Base-by-base conservation (phyloP, 2,329 filamentous ascomycete species). In the Fusarium multiceps region DNA sequence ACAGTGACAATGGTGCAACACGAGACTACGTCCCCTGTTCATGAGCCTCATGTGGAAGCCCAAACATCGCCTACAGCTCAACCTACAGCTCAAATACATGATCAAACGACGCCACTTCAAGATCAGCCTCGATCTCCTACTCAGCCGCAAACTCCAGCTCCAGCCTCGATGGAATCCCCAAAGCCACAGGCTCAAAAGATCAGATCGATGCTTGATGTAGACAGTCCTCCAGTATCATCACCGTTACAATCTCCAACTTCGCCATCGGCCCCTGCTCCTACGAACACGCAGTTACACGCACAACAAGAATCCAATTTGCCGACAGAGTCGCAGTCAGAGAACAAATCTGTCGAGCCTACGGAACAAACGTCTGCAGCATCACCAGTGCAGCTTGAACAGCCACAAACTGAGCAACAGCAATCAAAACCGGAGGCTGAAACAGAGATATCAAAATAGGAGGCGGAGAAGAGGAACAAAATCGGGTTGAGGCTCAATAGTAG, bases 141-240 rank as follows among this genome's bases (percentile, higher is more conserved):
- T 11, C 54, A 58, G 27, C 28, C 49, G 13, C 55, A 58, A 30
- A n/a, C 28, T 27, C 48, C 54, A 25, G 20, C 49, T 30, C 50
- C 49, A 30, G 42, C 32, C 20, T 55, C 55, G 18, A 13, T 37
- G 18, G 41, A 57, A 37, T 28, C 43, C 13, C 61, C 25, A 32
- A 58, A 41, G n/a, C 48, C 51, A 11, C 61, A 32, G 27, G 40
- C 57, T 23, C 63, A 66, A 43, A 66, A 66, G 37, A 66, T 66
- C 8, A 66, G 64, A n/a, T 66, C 63, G 21, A 66, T 66, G 63
- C 63, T 66, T 27, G 63, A 66, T 34, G 41, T 66, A 13, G 63
- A 66, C n/a, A 61, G 42, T 12, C 27, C 46, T n/a, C 63, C 63
- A 23, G 18, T 25, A 14, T 20, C 28, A 21, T 14, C 50, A 34